Percentiles rank a stretch among this genome's conserved stretches.
phyloP scores from a whole-genome alignment of 257 asterid genomes.

The Cynanchum wilfordii region DNA sequence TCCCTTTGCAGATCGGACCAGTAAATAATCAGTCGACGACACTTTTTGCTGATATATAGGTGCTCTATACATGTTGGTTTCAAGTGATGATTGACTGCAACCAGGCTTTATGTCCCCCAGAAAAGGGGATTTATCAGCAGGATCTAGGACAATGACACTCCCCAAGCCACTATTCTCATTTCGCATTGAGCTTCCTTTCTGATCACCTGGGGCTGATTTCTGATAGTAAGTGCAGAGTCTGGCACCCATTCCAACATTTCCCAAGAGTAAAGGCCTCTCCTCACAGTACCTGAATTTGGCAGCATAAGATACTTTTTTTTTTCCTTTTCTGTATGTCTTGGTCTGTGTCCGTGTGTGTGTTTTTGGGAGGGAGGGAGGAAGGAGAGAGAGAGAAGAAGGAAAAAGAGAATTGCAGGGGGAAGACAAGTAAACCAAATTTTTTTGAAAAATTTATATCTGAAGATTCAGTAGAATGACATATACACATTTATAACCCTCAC shows the following conservation, averaged over 20 bases:
- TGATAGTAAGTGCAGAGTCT: constrained; percentile 94
- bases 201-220: constrained; percentile 71
- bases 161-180: constrained; percentile 80
- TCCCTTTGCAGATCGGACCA: constrained; percentile 98
- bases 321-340: neutral
- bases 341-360: neutral
- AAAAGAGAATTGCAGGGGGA: neutral
- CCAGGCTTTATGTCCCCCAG: constrained; percentile 96
- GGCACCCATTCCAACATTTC: constrained; percentile 98
- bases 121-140: constrained; percentile 97
- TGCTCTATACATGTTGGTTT: constrained; percentile 94
- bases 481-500: no score
- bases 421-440: neutral
- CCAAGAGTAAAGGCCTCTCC: constrained; percentile 94
- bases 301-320: neutral
- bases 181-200: constrained; percentile 60
- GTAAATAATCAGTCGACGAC: constrained; percentile 75
- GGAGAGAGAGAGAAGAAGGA: neutral
- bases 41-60: constrained; percentile 92
- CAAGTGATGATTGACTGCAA: constrained; percentile 81
- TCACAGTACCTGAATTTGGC: constrained; percentile 73
- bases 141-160: constrained; percentile 70
- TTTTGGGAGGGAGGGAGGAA: neutral
- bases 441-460: no score
- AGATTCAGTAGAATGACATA: no score